These are phyloP conservation scores for Penicillium cataractarum DNA, from an alignment of 495 filamentous ascomycete species.

Conservation along the genomic window DNA sequence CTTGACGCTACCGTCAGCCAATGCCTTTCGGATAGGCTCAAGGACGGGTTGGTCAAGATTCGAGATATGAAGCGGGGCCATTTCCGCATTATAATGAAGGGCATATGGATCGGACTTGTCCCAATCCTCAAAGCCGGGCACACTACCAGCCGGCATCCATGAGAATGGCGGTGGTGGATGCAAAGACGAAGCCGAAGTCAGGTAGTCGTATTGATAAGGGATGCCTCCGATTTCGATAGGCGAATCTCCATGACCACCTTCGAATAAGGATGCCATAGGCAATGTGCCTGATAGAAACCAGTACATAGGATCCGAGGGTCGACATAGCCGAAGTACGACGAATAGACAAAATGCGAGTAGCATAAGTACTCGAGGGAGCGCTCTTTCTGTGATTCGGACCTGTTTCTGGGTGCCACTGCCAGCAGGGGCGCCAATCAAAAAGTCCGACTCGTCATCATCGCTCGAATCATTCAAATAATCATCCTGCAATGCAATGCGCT, in stretches of 20 bases:
- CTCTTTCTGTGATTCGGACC: constrained; percentile 19
- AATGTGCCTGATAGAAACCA: constrained; percentile 38
- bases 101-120: constrained; percentile 18
- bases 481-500: constrained; percentile 34
- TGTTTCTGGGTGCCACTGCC: constrained; percentile 7
- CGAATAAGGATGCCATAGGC: constrained; percentile 30
- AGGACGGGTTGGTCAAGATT: constrained; percentile 48
- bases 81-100: constrained; percentile 41
- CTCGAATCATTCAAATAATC: constrained; percentile 35
- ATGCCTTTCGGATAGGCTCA: constrained; percentile 32
- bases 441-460: constrained; percentile 35
- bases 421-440: constrained; percentile 15
- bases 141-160: constrained; percentile 36
- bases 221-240: constrained; percentile 31
- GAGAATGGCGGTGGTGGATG: constrained; percentile 25
- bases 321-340: constrained; percentile 29
- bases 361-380: constrained; percentile 25
- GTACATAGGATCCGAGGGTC: constrained; percentile 37
- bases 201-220: constrained; percentile 26
- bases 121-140: constrained; percentile 43
- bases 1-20: constrained; percentile 39
- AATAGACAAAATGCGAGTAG: constrained; percentile 24
- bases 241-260: constrained; percentile 28
- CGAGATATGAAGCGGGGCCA: constrained; percentile 50
- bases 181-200: constrained; percentile 31